Evolutionary conservation across 257 asterid species (phyloP).

Genomic region (Thymus mandschuricus): DNA sequence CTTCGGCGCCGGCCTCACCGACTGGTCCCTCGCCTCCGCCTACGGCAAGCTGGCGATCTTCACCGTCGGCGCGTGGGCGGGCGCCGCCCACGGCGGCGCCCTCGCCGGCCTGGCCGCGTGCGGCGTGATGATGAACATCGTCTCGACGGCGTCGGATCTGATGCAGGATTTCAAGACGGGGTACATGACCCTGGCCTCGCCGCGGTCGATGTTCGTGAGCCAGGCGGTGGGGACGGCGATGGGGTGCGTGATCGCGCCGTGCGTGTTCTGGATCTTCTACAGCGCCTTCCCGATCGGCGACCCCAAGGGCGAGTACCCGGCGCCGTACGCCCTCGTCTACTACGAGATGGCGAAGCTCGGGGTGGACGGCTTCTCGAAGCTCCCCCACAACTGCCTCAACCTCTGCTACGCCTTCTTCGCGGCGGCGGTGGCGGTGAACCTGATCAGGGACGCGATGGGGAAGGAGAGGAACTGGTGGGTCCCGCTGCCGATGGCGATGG

Average conservation of each 20-base stretch:
- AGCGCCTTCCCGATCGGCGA: conserved; percentile 39
- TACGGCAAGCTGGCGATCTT: conserved; percentile 15
- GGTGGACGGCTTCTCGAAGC: conserved; percentile 66
- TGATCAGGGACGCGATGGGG: conserved; percentile 54
- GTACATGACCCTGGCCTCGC: conserved; percentile 13
- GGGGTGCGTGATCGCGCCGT: conserved; percentile 3
- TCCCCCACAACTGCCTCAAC: conserved; percentile 59
- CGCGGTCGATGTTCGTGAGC: conserved; percentile 18
- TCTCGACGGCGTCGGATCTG: not conserved
- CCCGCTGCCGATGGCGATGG: conserved; percentile 84
- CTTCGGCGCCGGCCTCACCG: conserved; percentile 3
- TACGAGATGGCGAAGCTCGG: conserved; percentile 68
- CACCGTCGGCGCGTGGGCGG: conserved; percentile 16
- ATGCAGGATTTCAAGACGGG: conserved; percentile 16
- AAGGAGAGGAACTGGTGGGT: conserved; percentile 48
- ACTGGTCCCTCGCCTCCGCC: conserved; percentile 13
- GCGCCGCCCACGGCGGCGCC: conserved; percentile 7
- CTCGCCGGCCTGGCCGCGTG: conserved; percentile 9
- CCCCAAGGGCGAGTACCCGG: conserved; percentile 57
- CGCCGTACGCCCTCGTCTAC: conserved; percentile 56
- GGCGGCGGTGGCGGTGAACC: conserved; percentile 55
- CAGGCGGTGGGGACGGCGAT: conserved; percentile 13
- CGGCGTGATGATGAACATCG: conserved; percentile 15
- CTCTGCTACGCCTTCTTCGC: conserved; percentile 61
- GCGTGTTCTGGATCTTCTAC: conserved; percentile 15